phyloP scores from a whole-genome alignment of 2,329 filamentous ascomycete species.

The Alternaria burnsii region DNA sequence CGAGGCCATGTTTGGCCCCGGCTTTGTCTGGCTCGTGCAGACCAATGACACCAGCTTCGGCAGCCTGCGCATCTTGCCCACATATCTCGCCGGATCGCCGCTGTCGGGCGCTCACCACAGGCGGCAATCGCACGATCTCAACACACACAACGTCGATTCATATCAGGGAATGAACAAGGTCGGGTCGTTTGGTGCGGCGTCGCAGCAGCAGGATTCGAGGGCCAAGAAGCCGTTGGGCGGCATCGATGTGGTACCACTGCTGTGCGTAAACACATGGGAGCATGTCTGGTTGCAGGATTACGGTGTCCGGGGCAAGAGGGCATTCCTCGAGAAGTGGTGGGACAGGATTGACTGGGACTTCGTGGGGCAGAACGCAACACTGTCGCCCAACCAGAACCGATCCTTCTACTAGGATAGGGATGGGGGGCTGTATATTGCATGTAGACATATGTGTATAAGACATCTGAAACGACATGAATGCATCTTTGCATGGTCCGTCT shows the following conservation, averaged over 20 bases:
- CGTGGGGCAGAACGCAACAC: slow-evolving; percentile 58
- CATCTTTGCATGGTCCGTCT: background rate
- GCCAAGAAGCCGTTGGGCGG: slow-evolving; percentile 68
- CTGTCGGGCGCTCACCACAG: slow-evolving; percentile 87
- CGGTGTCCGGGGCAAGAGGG: slow-evolving; percentile 76
- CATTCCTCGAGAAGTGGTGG: slow-evolving; percentile 87
- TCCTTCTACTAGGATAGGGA: background rate
- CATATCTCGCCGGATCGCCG: slow-evolving; percentile 90
- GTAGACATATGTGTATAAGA: slow-evolving; percentile 31
- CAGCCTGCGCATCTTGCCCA: slow-evolving; percentile 76
- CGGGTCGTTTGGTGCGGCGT: slow-evolving; percentile 50
- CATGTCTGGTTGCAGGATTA: slow-evolving; percentile 91
- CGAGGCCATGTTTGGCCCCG: slow-evolving; percentile 91
- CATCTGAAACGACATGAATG: slow-evolving; percentile 11
- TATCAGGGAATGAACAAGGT: slow-evolving; percentile 48
- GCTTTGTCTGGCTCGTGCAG: slow-evolving; percentile 92
- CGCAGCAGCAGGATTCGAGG: slow-evolving; percentile 36
- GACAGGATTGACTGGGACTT: slow-evolving; percentile 82
- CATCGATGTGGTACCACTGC: slow-evolving; percentile 74
- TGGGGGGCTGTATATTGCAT: slow-evolving; percentile 23
- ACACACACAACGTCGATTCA: slow-evolving; percentile 59
- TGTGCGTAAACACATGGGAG: slow-evolving; percentile 97
- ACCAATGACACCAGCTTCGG: slow-evolving; percentile 55
- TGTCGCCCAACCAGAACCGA: slow-evolving; percentile 1
- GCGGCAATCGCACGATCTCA: slow-evolving; percentile 73